phyloP scores from a whole-genome alignment of 73 alveolate genomes.

The Breviolum minutum region DNA sequence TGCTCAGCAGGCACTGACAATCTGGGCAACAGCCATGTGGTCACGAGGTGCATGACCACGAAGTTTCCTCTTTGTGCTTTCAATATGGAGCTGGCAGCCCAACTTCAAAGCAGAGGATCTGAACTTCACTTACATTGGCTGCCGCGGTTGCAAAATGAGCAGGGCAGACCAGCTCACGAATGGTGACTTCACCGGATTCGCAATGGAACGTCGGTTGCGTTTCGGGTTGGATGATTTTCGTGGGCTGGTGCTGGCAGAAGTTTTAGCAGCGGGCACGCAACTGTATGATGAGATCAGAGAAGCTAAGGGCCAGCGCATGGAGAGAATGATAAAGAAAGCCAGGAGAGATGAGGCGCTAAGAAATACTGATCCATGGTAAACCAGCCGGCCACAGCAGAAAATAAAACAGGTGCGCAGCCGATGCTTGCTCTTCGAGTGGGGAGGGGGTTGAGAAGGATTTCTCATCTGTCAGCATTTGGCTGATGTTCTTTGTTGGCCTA shows the following conservation, averaged over 20 bases:
- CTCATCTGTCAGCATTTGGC: no score
- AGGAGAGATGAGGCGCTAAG: not conserved
- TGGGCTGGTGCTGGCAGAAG: not conserved
- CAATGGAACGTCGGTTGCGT: not conserved
- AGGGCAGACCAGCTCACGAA: conserved; percentile 14
- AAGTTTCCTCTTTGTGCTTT: not conserved
- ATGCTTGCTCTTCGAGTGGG: no score
- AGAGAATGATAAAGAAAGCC: not conserved
- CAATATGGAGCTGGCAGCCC: conserved; percentile 4
- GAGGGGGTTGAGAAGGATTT: no score
- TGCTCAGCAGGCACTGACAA: conserved; percentile 55
- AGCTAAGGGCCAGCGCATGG: not conserved
- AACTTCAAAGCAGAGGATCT: not conserved
- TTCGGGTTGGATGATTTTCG: not conserved
- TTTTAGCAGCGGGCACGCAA: not conserved
- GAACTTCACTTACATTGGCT: not conserved
- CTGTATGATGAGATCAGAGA: not conserved
- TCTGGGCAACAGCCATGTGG: not conserved
- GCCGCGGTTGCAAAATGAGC: not conserved
- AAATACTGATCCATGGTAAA: not conserved
- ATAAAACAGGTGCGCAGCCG: no score
- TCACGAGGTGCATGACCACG: conserved; percentile 4
- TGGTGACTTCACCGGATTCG: not conserved
- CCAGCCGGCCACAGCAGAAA: no score
- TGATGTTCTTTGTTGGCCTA: no score